A percentile compares a stretch with the other conserved stretches of the same genome.
phyloP scores from a whole-genome alignment of 148 eudicot species.

The Fagopyrum tataricum region DNA sequence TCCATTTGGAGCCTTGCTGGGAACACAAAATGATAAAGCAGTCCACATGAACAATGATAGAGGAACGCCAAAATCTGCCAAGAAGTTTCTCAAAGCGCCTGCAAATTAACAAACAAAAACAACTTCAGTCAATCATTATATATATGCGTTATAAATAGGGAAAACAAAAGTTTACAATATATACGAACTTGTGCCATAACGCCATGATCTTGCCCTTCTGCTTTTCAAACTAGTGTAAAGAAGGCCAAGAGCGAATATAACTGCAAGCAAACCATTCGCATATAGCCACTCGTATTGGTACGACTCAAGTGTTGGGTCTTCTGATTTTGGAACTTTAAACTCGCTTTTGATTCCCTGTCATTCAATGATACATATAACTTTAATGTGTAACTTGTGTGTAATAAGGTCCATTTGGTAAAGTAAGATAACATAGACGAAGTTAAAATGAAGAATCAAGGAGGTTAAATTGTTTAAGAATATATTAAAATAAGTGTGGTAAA shows the following conservation, averaged over 20 bases:
- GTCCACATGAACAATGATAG: slow-evolving; percentile 60
- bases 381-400: too few relatives aligned
- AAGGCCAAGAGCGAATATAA: slow-evolving; percentile 29
- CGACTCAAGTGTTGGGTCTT: slow-evolving; percentile 21
- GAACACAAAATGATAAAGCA: slow-evolving; percentile 45
- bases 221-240: slow-evolving; percentile 41
- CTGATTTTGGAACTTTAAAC: slow-evolving; percentile 35
- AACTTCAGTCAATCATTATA: not conserved
- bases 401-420: too few relatives aligned
- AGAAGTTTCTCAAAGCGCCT: slow-evolving; percentile 51
- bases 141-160: too few relatives aligned
- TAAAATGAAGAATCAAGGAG: too few relatives aligned
- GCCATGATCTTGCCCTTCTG: slow-evolving; percentile 51
- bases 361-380: not conserved
- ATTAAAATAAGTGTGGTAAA: too few relatives aligned
- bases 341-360: slow-evolving; percentile 53
- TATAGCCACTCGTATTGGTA: slow-evolving; percentile 41
- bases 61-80: slow-evolving; percentile 83
- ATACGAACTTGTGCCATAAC: slow-evolving; percentile 44
- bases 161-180: too few relatives aligned
- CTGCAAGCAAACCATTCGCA: slow-evolving; percentile 34
- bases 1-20: slow-evolving; percentile 39
- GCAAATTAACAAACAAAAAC: not conserved
- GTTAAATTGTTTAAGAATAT: too few relatives aligned
- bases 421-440: too few relatives aligned